A percentile compares a stretch with the other conserved stretches of the same genome.
phyloP scores from a whole-genome alignment of 164 flowering plant genomes.

The Magnolia changhungtana region DNA sequence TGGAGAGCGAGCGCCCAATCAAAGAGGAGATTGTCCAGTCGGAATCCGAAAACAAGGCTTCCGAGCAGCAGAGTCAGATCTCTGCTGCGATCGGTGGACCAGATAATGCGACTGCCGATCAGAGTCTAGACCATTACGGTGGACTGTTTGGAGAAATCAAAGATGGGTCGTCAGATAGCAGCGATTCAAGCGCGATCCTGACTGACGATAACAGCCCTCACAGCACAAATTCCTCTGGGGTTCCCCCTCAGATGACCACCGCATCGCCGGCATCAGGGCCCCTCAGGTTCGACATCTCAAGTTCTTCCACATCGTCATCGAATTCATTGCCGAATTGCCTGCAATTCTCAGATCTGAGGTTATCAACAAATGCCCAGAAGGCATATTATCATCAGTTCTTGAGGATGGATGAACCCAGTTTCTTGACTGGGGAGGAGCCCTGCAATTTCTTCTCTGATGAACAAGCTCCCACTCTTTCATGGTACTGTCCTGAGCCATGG shows the following conservation, averaged over 20 bases:
- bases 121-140: constrained; percentile 3
- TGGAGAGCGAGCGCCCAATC: constrained; percentile 34
- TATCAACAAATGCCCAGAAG: constrained; percentile 3
- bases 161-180: constrained; percentile 71
- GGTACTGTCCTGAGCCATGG: constrained; percentile 79
- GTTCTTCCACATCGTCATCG: constrained; percentile 25
- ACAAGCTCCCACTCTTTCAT: constrained; percentile 70
- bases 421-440: constrained; percentile 63
- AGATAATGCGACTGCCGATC: neutral
- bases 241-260: neutral
- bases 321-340: constrained; percentile 15
- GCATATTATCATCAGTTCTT: constrained; percentile 25
- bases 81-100: constrained; percentile 3
- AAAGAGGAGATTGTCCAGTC: constrained; percentile 31
- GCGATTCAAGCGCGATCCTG: constrained; percentile 86
- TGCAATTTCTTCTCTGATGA: constrained; percentile 83
- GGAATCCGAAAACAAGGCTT: constrained; percentile 28
- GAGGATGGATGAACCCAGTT: constrained; percentile 79
- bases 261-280: neutral
- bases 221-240: neutral
- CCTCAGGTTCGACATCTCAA: constrained; percentile 3
- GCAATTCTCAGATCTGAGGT: neutral
- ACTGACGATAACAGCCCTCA: constrained; percentile 66
- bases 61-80: constrained; percentile 17
- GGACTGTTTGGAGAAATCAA: constrained; percentile 32